Conservation (phyloP, 2,329 filamentous ascomycete species). For the Trichophyton benhamiae region DNA sequence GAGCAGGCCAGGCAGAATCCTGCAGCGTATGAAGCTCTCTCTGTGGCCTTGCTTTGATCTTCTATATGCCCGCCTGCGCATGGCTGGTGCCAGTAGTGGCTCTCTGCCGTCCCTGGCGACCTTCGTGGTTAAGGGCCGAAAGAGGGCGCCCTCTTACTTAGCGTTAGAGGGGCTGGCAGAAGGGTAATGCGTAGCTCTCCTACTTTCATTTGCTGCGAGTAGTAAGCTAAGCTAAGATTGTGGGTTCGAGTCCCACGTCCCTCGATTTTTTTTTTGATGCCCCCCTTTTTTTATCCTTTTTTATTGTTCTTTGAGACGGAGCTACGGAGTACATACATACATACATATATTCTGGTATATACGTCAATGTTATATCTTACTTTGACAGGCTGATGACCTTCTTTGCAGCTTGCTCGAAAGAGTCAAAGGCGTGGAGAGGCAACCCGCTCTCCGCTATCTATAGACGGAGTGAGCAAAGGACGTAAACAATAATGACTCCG, state of each 20-base stretch:
- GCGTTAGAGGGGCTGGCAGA: conserved; percentile 14
- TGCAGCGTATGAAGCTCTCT: neutral
- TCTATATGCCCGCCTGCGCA: neutral
- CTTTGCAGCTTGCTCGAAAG: conserved; percentile 58
- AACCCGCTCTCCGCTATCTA: conserved; percentile 55
- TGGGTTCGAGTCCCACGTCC: conserved; percentile 16
- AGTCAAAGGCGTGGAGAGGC: conserved; percentile 57
- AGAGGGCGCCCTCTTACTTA: neutral
- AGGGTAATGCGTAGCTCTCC: conserved; percentile 16
- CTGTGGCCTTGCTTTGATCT: neutral
- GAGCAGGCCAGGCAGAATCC: too few relatives aligned
- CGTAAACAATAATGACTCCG: neutral
- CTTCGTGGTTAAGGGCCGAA: neutral
- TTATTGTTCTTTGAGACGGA: neutral
- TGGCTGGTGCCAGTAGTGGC: neutral
- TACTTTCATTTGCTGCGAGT: conserved; percentile 9
- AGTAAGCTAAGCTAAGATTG: conserved; percentile 14
- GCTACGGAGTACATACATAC: neutral
- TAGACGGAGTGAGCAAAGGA: neutral
- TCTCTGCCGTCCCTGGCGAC: neutral
- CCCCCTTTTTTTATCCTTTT: neutral
- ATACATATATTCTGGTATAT: neutral
- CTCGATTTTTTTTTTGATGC: conserved; percentile 6
- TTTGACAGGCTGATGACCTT: conserved; percentile 50
- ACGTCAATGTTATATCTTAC: neutral